Percentiles rank a stretch among this genome's conserved stretches.
Conservation (phyloP, 2,329 filamentous ascomycete genomes). For the Epichloe sylvatica region DNA sequence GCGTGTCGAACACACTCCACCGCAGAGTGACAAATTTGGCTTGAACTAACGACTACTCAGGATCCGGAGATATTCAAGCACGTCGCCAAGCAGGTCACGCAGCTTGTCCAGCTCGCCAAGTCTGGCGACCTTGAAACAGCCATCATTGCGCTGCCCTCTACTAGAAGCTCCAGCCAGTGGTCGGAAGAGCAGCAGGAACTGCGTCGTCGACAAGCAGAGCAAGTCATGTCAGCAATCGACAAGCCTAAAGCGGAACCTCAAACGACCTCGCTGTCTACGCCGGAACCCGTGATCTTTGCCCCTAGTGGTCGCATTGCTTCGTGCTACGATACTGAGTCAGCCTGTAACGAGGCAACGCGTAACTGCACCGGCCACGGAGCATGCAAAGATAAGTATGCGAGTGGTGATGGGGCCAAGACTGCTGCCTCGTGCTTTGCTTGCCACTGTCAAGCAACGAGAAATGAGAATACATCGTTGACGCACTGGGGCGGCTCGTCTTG, state of each 20-base stretch:
- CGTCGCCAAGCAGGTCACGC: conserved; percentile 30
- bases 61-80: conserved; percentile 27
- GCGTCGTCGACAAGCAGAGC: conserved; percentile 34
- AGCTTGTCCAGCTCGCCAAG: conserved; percentile 31
- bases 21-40: not conserved
- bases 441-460: conserved; percentile 50
- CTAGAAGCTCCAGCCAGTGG: conserved; percentile 27
- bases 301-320: conserved; percentile 40
- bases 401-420: conserved; percentile 24
- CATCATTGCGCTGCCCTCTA: conserved; percentile 39
- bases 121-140: conserved; percentile 41
- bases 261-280: conserved; percentile 12
- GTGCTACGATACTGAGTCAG: conserved; percentile 59
- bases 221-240: conserved; percentile 28
- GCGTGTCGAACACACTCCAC: too few species aligned
- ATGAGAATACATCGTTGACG: conserved; percentile 45
- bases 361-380: conserved; percentile 71
- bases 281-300: conserved; percentile 21
- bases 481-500: conserved; percentile 79
- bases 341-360: conserved; percentile 56
- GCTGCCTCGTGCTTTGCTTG: conserved; percentile 59
- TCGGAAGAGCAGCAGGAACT: conserved; percentile 27
- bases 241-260: conserved; percentile 12
- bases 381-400: conserved; percentile 54
- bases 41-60: conserved; percentile 18